A percentile compares a stretch with the other conserved stretches of the same genome.
Evolutionary conservation across 345 rosid genomes (phyloP).

Genomic region (Eucalyptus guilfoylei): DNA sequence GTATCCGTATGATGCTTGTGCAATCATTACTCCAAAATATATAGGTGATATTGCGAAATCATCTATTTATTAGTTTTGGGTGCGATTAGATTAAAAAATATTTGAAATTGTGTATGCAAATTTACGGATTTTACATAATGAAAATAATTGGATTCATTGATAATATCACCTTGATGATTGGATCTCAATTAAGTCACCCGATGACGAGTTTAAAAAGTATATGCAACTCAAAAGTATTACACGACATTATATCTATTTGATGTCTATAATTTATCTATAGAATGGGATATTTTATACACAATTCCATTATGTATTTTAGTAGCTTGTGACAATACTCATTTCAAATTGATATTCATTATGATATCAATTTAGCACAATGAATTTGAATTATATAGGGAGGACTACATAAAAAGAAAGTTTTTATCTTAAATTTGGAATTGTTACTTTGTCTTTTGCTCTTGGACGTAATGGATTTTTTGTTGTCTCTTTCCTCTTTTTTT

Average conservation of each 20-base stretch:
- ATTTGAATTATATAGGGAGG: not conserved
- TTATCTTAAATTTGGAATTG: not conserved
- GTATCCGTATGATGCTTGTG: not conserved
- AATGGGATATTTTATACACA: not conserved
- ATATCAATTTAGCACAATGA: not conserved
- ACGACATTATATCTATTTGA: not conserved
- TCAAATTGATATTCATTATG: not conserved
- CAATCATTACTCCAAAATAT: not conserved
- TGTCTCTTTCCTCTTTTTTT: not conserved
- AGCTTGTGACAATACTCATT: not conserved
- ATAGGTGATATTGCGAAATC: not conserved
- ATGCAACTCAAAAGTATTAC: not conserved
- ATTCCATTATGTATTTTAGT: not conserved
- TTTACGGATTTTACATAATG: not conserved
- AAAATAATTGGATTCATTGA: not conserved
- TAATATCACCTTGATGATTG: not conserved
- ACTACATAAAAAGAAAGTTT: not conserved
- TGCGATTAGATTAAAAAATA: not conserved
- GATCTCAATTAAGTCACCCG: fast-evolving
- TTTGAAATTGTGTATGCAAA: not conserved
- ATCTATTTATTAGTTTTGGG: not conserved
- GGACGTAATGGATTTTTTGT: not conserved
- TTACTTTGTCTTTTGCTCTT: not conserved
- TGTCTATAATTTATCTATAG: not conserved
- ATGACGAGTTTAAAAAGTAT: not conserved